A percentile compares a stretch with the other conserved stretches of the same genome.
Evolutionary conservation across 495 filamentous ascomycete genomes (phyloP).

Genomic region (Podospora anserina): DNA sequence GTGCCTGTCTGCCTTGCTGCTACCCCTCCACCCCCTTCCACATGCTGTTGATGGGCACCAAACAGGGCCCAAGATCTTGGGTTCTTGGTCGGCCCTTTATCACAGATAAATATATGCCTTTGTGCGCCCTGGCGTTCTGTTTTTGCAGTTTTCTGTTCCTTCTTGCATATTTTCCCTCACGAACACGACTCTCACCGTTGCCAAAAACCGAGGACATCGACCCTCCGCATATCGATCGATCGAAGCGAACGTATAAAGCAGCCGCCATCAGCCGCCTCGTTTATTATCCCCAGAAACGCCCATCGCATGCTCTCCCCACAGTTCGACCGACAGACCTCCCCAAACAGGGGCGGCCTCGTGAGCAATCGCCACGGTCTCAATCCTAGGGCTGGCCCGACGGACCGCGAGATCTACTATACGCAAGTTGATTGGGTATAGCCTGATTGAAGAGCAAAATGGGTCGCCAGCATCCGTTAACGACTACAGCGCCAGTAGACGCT

Average conservation of each 20-base stretch:
- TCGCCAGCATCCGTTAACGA: constrained; percentile 7
- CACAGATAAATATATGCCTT: background rate
- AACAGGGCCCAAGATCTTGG: constrained; percentile 2
- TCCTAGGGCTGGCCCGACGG: constrained; percentile 30
- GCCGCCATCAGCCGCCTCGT: background rate
- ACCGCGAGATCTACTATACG: constrained; percentile 30
- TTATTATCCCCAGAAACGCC: background rate
- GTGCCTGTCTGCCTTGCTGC: too few relatives aligned
- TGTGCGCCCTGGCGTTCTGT: background rate
- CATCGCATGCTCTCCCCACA: background rate
- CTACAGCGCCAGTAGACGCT: constrained; percentile 17
- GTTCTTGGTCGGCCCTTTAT: background rate
- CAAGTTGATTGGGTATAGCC: constrained; percentile 31
- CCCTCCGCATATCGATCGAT: background rate
- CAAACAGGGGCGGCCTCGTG: background rate
- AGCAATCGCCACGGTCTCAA: background rate
- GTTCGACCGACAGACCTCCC: background rate
- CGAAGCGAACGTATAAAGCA: background rate
- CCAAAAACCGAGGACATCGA: background rate
- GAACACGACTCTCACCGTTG: background rate
- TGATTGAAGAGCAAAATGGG: constrained; percentile 25
- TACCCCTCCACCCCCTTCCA: background rate
- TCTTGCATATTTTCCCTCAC: background rate
- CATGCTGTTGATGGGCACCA: background rate
- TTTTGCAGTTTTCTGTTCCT: background rate